Conservation (phyloP, 1,284 basidiomycete species). For the Ustilago xerochloae region DNA sequence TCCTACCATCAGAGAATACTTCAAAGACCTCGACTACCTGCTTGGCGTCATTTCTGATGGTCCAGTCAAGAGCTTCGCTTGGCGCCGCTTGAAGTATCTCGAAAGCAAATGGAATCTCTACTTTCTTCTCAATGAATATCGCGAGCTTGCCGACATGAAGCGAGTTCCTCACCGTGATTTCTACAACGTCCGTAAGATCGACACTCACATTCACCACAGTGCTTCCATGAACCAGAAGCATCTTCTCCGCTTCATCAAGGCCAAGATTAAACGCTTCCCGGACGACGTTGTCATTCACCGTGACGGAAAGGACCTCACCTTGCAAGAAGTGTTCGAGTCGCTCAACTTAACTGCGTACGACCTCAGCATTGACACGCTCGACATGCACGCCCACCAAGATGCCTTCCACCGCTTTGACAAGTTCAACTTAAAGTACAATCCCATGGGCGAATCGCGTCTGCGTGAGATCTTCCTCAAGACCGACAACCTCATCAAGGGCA, state of each 20-base stretch:
- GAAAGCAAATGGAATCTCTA: constrained; percentile 97
- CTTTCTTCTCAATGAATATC: constrained; percentile 88
- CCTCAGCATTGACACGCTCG: constrained; percentile 96
- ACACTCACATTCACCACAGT: constrained; percentile 98
- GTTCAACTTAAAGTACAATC: constrained; percentile 77
- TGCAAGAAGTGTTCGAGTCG: constrained; percentile 93
- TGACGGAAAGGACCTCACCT: constrained; percentile 87
- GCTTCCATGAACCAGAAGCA: constrained; percentile 99
- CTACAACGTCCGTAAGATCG: constrained; percentile 96
- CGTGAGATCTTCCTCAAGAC: constrained; percentile 99
- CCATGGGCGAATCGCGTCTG: constrained; percentile 91
- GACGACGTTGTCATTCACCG: constrained; percentile 94
- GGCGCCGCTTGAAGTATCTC: constrained; percentile 89
- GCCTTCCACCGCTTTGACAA: constrained; percentile 95
- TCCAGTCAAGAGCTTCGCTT: constrained; percentile 95
- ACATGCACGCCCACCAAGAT: constrained; percentile 98
- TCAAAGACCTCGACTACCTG: constrained; percentile 89
- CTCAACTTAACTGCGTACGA: constrained; percentile 96
- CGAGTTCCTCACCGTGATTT: constrained; percentile 83
- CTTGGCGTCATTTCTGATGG: constrained; percentile 80
- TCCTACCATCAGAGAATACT: constrained; percentile 91
- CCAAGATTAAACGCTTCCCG: constrained; percentile 87
- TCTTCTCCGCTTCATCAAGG: constrained; percentile 98
- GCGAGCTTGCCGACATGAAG: constrained; percentile 97
- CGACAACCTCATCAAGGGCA: constrained; percentile 80